These are phyloP conservation scores for Acanthamoeba culbertsoni DNA, from an alignment of 208 protist genomes.

Conservation along the genomic window DNA sequence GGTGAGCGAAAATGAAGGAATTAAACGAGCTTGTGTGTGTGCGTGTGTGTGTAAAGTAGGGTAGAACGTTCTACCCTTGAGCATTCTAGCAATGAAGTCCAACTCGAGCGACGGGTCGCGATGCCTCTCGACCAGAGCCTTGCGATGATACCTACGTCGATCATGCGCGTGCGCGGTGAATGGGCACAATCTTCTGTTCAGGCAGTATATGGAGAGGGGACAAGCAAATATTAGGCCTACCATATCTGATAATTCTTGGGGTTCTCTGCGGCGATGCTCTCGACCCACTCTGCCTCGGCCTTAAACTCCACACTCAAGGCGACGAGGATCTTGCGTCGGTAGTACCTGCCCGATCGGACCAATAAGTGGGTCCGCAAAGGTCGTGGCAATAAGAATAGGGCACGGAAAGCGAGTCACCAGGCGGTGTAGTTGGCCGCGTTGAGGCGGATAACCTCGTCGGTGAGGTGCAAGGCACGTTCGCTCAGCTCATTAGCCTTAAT, in stretches of 20 bases:
- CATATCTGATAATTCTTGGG: conserved; percentile 89
- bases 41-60: not conserved
- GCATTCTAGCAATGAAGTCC: conserved; percentile 71
- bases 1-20: not conserved
- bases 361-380: not conserved
- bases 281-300: conserved; percentile 78
- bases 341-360: conserved; percentile 67
- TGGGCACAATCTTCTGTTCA: too few relatives aligned
- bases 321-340: conserved; percentile 78
- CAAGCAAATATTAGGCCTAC: not conserved
- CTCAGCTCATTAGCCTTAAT: conserved; percentile 75
- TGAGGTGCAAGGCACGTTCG: conserved; percentile 79
- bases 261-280: conserved; percentile 69
- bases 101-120: conserved; percentile 77
- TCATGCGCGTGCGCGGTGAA: not conserved
- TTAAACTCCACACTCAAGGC: conserved; percentile 69
- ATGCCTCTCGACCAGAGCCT: conserved; percentile 74
- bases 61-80: conserved; percentile 52
- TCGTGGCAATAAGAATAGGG: not conserved
- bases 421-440: conserved; percentile 91
- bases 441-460: conserved; percentile 81
- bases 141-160: conserved; percentile 79
- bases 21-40: not conserved
- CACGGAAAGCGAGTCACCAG: conserved; percentile 69
- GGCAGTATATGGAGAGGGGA: not conserved